Evolutionary conservation across 1,284 basidiomycete species (phyloP).

Genomic region (Ceratobasidium sp.): DNA sequence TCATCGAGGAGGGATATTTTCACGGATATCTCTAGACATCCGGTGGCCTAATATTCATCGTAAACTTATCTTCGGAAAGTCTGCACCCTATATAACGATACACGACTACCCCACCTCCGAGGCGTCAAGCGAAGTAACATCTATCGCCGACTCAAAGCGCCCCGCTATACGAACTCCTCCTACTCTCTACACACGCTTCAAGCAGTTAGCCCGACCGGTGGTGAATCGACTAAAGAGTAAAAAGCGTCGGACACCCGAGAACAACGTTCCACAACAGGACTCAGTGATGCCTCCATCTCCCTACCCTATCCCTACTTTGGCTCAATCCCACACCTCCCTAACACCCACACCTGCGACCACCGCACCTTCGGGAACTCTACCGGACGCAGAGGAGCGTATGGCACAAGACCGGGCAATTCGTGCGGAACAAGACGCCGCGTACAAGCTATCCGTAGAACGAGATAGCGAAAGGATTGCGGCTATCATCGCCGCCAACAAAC

Average conservation of each 20-base stretch:
- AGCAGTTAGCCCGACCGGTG: not conserved
- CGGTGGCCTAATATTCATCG: too few species aligned
- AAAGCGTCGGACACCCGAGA: too few species aligned
- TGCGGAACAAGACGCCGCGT: slow-evolving; percentile 35
- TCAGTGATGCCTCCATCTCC: too few species aligned
- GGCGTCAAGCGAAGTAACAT: not conserved
- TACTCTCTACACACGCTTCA: not conserved
- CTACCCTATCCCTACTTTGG: not conserved
- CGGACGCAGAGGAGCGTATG: too few species aligned
- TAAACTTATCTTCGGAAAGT: too few species aligned
- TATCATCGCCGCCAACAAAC: not conserved
- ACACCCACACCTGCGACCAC: not conserved
- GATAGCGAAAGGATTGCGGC: slow-evolving; percentile 20
- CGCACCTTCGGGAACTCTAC: not conserved
- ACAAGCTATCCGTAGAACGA: slow-evolving; percentile 6
- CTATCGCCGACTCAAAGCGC: not conserved
- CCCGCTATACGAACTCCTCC: not conserved
- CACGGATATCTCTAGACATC: too few species aligned
- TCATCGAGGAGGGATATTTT: too few species aligned
- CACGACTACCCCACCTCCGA: not conserved
- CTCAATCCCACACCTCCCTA: not conserved
- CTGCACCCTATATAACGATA: too few species aligned
- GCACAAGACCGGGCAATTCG: slow-evolving; percentile 37
- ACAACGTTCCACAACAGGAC: too few species aligned
- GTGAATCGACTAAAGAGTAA: not conserved